Evolutionary conservation across 1,139 yeast genomes (phyloP), one percentile per base, ranked within the genome.

Genomic region (Blastobotrys elegans): DNA sequence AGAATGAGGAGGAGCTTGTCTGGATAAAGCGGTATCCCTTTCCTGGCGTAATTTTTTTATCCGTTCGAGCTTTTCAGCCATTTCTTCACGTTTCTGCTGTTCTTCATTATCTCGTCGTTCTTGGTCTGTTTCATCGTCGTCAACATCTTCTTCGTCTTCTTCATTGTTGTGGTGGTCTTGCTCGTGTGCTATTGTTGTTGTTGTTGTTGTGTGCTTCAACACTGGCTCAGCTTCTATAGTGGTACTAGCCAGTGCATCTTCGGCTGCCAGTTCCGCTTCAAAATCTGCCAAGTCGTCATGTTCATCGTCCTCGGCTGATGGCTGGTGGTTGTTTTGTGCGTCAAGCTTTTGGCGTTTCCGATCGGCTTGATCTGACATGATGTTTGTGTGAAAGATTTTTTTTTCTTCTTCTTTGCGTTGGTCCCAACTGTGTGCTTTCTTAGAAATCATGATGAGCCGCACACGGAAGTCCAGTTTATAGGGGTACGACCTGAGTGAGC

Each of bases 1-100:
- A 27, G 13, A 11, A 27, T 27, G 11, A 11, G 13, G 11, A 11
- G 16, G 37, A 27, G 21, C 51, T 39, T 47, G 41, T 26, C 37
- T 17, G 40, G 21, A 50, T 50, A 29, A 48, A 36, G 22, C 38
- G 31, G 13, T 45, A 50, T 13, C 50, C 41, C 17, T 48, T 10
- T n/a, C 29, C 22, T 33, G 17, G 13, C 8, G 2, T 3, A 17
- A 17, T 5, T 13, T 16, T 36, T 26, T 36, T 4, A 20, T 21
- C 40, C n/a, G 33, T 18, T 13, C 43, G 7, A 27, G n/a, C 24
- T 14, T 27, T 4, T 14, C 26, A 18, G 38, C 22, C 29, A 6
- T 3, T 3, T 14, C 7, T 24, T 35, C 40, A 14, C n/a, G 32
- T 17, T 43, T 24, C 10, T 5, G 34, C 18, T 35, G 10, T 22